Base-by-base conservation (phyloP, 2,329 filamentous ascomycete genomes). In the Colletotrichum tropicale region DNA sequence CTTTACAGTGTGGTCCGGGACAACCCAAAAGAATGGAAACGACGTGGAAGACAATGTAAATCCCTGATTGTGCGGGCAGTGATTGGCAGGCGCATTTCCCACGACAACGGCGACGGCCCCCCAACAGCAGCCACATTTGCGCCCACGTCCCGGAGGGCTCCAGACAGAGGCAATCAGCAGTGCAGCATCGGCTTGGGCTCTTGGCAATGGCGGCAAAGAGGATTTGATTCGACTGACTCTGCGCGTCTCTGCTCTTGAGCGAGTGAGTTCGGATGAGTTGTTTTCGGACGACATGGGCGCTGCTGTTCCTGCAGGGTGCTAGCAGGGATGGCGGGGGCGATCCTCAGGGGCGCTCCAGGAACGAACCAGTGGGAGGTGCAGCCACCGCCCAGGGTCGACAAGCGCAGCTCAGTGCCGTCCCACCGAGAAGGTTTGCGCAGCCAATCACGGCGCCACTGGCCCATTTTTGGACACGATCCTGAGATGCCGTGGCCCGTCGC, bases 221-320 rank as follows among this genome's bases (percentile, higher is more conserved):
- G 28, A 24, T 66, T 30, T 55, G 58, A 34, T 38, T 55, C n/a
- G 32, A 12, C 24, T 65, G 58, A 60, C 70, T 55, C 38, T 52
- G 32, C 26, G 71, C 55, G 4, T 58, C n/a, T 58, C 21, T 13
- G 8, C 12, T 58, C 55, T 58, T 13, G 52, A 26, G 68, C 2
- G 36, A 38, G 52, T 66, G 58, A 24, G 16, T 71, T 69, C 58
- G 48, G 64, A 68, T 73, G 73, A 68, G 73, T 68, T 68, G 70
- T 75, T 75, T 68, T 52, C 48, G 36, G 30, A 16, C 70, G 26
- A n/a, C 64, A 66, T 58, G 64, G 68, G 32, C 69, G 60, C 24
- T 52, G 75, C 52, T 77, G 75, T 77, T 76, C 75, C 75, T 77
- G 75, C 75, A 75, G 68, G n/a, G 48, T 30, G 52, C 75, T 75